phyloP scores from a whole-genome alignment of 106 monocot species.

The Allium fistulosum region DNA sequence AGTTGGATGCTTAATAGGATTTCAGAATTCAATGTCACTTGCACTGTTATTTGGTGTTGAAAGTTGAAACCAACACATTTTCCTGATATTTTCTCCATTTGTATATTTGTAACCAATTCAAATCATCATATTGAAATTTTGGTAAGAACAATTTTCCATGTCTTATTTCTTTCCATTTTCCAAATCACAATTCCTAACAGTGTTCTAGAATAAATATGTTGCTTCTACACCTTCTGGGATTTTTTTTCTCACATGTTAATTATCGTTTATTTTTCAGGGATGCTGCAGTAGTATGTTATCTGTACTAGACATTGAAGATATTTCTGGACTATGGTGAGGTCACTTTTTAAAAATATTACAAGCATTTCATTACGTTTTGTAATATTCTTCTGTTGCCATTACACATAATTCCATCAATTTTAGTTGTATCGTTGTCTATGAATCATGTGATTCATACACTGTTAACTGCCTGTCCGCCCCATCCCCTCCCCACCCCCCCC shows the following conservation, averaged over 20 bases:
- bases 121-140: neutral
- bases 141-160: neutral
- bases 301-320: neutral
- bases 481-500: too few relatives aligned
- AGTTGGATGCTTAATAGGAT: neutral
- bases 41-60: neutral
- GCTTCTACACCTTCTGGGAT: neutral
- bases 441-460: neutral
- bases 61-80: neutral
- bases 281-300: neutral
- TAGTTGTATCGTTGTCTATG: neutral
- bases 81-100: neutral
- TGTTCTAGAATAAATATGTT: neutral
- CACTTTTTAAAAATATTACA: neutral
- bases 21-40: neutral
- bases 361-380: neutral
- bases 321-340: neutral
- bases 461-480: neutral
- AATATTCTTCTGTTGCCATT: neutral
- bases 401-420: neutral
- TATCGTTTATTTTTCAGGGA: neutral
- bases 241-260: neutral
- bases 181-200: neutral
- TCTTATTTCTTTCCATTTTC: neutral
- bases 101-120: neutral